Percentiles rank a stretch among this genome's conserved stretches.
Conservation (phyloP, 257 asterid genomes). For the Jacaranda copaia region DNA sequence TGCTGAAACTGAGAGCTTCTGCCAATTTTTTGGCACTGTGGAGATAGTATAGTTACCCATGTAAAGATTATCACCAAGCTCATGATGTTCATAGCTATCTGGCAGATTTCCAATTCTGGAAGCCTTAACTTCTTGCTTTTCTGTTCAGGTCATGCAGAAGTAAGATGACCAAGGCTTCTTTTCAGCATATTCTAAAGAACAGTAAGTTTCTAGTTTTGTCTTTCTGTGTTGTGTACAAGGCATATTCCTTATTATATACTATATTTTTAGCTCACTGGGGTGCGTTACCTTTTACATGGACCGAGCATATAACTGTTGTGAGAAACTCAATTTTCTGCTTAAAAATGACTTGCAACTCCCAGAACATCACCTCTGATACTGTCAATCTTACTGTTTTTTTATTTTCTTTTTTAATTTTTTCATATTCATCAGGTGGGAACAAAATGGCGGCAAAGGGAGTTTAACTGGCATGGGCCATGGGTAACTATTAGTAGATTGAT, state of each 20-base stretch:
- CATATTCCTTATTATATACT: too few relatives aligned
- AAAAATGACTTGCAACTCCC: background rate
- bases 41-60: background rate
- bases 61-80: too few relatives aligned
- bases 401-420: background rate
- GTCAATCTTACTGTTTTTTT: background rate
- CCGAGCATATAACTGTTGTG: background rate
- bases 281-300: background rate
- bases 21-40: background rate
- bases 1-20: background rate
- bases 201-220: too few relatives aligned
- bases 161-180: background rate
- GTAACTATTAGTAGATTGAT: background rate
- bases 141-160: background rate
- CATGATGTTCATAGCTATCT: too few relatives aligned
- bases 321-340: background rate
- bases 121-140: background rate
- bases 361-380: background rate
- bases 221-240: too few relatives aligned
- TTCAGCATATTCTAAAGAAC: background rate
- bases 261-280: background rate
- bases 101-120: background rate
- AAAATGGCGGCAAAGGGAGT: background rate
- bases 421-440: background rate
- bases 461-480: background rate